Conservation (phyloP, 1,284 basidiomycete species). For the Tylopilus sp. region DNA sequence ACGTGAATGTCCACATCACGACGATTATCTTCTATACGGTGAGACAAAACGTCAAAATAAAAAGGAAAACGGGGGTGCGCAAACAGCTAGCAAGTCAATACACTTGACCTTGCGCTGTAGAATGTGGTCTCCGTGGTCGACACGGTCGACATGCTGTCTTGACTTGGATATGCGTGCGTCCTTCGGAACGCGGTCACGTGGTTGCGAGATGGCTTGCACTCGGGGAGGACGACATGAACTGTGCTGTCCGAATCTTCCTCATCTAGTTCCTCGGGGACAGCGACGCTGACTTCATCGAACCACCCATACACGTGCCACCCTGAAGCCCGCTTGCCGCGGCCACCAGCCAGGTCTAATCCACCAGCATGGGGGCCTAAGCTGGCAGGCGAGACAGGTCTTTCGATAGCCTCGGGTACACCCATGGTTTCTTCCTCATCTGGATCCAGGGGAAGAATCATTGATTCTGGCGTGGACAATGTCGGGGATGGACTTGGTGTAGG, state of each 20-base stretch:
- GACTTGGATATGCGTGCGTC: constrained; percentile 33
- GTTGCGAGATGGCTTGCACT: constrained; percentile 16
- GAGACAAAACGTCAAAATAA: too few relatives aligned
- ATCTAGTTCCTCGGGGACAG: background rate
- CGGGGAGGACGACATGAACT: background rate
- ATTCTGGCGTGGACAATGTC: constrained; percentile 20
- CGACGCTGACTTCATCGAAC: constrained; percentile 37
- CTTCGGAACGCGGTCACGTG: constrained; percentile 26
- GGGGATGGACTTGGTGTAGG: constrained; percentile 45
- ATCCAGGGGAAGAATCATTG: constrained; percentile 13
- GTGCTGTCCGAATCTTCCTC: constrained; percentile 5
- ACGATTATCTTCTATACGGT: too few relatives aligned
- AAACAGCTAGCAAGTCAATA: constrained; percentile 23
- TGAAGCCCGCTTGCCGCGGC: constrained; percentile 44
- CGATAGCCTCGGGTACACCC: background rate
- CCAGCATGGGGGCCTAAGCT: constrained; percentile 42
- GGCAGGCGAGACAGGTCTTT: constrained; percentile 28
- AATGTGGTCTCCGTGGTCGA: constrained; percentile 38
- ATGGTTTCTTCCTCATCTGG: constrained; percentile 2
- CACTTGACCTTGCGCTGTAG: constrained; percentile 46
- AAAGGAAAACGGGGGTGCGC: background rate
- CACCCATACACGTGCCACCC: constrained; percentile 47
- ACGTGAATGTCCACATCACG: too few relatives aligned
- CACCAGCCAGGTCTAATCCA: constrained; percentile 42
- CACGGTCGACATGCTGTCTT: constrained; percentile 37